Base-by-base conservation (phyloP, 352 stramenopile species). In the Pseudoperonospora humuli region DNA sequence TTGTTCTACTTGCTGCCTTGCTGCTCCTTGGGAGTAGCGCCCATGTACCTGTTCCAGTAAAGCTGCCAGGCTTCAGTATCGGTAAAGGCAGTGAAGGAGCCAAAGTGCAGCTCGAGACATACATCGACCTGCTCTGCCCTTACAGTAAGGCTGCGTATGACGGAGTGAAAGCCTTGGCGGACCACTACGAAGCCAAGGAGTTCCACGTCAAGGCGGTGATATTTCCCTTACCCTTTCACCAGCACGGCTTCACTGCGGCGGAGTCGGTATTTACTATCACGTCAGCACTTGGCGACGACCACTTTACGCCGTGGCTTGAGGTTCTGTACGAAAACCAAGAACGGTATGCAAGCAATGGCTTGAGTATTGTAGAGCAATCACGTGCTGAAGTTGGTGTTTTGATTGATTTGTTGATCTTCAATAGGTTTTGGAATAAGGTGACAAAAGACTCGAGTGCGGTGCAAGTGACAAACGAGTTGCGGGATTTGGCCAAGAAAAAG, bases 71-170 rank as follows among this genome's bases (percentile, higher is more conserved):
- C 1, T 91, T 88, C 37, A 78, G 68, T 8, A 68, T 81, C 14
- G 74, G 71, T 1, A 27, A 57, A 7, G 74, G 78, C 5, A 61
- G 29, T 8, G 67, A 64, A 0, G 37, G 46, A 1, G 75, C 78
- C 0, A 59, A 67, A 28, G 71, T 86, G 20, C 78, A 88, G 47
- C 59, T 91, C 20, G 78, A 91, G 49, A 79, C 77, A 41, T 91
- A 83, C 61, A 54, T 91, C 19, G 78, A 88, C 36, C 50, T 87
- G 64, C 67, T 90, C 14, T 90, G 77, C 23, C 77, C 77, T 4
- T 75, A 64, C 34, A 86, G 74, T 40, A 79, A 80, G 35, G 48
- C 60, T 1, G 75, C 72, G 36, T 90, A 85, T 20, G 40, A 57
- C 5, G 77, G 73, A 0, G 46, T 90, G 13, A 77, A 84, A 57